Percentiles rank a stretch among this genome's conserved stretches.
Conservation (phyloP, 495 filamentous ascomycete species). For the Articulospora tetracladia region DNA sequence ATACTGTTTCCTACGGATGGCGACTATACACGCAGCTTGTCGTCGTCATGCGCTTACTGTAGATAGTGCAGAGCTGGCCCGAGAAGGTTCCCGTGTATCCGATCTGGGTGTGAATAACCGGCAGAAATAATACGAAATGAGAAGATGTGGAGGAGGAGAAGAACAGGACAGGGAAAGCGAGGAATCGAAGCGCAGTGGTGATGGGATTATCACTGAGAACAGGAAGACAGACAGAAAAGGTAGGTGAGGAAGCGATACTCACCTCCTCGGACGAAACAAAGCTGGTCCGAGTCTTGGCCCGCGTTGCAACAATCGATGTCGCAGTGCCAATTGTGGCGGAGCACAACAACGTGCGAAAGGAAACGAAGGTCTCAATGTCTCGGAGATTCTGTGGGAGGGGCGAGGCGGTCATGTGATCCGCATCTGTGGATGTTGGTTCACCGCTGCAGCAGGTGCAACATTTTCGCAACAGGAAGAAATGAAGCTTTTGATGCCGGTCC, state of each 20-base stretch:
- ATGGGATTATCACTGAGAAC: too few species aligned
- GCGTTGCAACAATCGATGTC: not conserved
- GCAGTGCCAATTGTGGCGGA: not conserved
- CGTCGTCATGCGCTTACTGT: constrained; percentile 1
- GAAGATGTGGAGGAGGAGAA: too few species aligned
- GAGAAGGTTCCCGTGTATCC: not conserved
- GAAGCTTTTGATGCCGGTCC: not conserved
- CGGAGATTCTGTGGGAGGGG: too few species aligned
- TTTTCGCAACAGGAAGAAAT: not conserved
- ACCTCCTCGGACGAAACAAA: not conserved
- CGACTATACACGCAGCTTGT: not conserved
- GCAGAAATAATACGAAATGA: not conserved
- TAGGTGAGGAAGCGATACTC: not conserved
- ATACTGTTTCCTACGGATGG: not conserved
- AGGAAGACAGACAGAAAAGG: not conserved
- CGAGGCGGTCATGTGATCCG: not conserved
- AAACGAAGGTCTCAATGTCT: not conserved
- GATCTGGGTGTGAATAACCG: not conserved
- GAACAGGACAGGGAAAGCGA: too few species aligned
- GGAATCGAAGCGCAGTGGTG: too few species aligned
- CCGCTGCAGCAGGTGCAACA: not conserved
- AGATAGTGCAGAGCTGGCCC: not conserved
- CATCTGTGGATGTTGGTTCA: too few species aligned
- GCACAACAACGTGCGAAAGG: not conserved
- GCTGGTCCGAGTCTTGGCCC: not conserved